Conservation (phyloP, 208 protist species). For the Leishmania martiniquensis region DNA sequence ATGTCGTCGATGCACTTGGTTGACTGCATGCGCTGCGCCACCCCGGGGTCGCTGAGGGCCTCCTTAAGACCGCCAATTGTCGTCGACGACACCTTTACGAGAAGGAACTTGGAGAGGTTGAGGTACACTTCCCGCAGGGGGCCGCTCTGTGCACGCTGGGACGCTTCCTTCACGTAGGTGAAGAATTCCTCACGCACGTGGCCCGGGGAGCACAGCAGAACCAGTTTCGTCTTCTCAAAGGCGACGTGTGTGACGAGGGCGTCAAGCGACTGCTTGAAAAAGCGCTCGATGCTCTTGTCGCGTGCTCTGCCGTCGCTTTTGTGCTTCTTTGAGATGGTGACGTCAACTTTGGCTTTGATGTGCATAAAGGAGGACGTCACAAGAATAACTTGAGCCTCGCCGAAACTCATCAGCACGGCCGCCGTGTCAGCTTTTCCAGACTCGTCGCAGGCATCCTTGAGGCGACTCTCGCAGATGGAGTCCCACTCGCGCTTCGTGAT, state of each 20-base stretch:
- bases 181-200: conserved; percentile 93
- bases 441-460: conserved; percentile 80
- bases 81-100: conserved; percentile 87
- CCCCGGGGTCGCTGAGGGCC: conserved; percentile 82
- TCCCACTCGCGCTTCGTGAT: conserved; percentile 95
- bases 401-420: conserved; percentile 96
- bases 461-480: conserved; percentile 47
- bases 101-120: conserved; percentile 93
- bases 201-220: conserved; percentile 95
- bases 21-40: conserved; percentile 78
- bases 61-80: conserved; percentile 90
- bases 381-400: conserved; percentile 92
- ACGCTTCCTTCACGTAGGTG: conserved; percentile 51
- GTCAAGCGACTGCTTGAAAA: conserved; percentile 93
- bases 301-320: conserved; percentile 78
- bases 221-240: conserved; percentile 94
- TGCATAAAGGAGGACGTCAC: conserved; percentile 94
- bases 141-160: conserved; percentile 41
- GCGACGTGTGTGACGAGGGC: conserved; percentile 91
- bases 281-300: conserved; percentile 91
- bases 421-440: conserved; percentile 87
- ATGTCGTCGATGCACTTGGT: conserved; percentile 94
- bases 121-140: conserved; percentile 72
- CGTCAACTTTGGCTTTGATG: conserved; percentile 87
- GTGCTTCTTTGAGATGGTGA: conserved; percentile 87